Percentiles rank a stretch among this genome's conserved stretches.
These are phyloP conservation scores for Ramalina intermedia DNA, from an alignment of 495 filamentous ascomycete genomes.

Conservation along the genomic window DNA sequence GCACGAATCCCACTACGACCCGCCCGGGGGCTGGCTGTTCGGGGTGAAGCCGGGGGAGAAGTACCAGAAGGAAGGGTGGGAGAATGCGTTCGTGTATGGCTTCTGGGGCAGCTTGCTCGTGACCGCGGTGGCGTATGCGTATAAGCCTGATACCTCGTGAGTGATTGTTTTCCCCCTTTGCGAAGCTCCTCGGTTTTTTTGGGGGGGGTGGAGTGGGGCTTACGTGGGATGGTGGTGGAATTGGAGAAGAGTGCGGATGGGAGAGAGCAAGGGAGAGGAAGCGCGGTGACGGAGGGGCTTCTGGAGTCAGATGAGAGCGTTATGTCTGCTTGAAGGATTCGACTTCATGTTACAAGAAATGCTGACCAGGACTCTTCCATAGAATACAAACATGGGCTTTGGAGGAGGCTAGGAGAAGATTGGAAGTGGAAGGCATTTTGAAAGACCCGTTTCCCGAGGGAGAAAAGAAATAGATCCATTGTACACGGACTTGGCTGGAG, in stretches of 20 bases:
- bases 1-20: constrained; percentile 75
- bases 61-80: constrained; percentile 92
- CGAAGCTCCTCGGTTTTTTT: no score
- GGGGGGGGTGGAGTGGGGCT: background rate
- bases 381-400: constrained; percentile 99
- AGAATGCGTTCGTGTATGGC: constrained; percentile 73
- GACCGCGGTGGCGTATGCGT: constrained; percentile 73
- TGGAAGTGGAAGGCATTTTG: constrained; percentile 91
- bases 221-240: background rate
- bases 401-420: constrained; percentile 81
- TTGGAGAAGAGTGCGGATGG: background rate
- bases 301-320: background rate
- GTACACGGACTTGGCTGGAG: no score
- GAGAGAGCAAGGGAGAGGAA: background rate
- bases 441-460: constrained; percentile 47
- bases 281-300: background rate
- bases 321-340: background rate
- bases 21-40: constrained; percentile 80
- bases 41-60: constrained; percentile 88
- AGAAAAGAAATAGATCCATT: constrained; percentile 3
- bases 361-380: constrained; percentile 15
- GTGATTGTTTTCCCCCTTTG: constrained; percentile 22
- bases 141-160: constrained; percentile 97
- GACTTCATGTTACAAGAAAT: background rate
- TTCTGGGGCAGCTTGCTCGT: constrained; percentile 72